Conservation (phyloP, 352 stramenopile species). For the Pythium angustatum region DNA sequence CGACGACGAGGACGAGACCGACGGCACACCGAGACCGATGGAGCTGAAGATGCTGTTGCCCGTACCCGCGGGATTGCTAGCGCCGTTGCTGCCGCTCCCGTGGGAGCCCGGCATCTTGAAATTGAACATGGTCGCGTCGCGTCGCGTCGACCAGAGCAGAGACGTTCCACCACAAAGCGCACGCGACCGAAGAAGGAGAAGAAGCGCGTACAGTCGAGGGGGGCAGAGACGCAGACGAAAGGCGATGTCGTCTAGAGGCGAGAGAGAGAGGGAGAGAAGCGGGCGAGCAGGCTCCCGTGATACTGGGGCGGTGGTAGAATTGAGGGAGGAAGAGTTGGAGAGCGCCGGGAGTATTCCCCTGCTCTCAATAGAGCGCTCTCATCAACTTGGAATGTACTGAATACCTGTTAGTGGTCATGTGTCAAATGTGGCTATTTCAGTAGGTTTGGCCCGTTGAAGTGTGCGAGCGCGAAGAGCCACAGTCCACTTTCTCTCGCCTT, state of each 20-base stretch:
- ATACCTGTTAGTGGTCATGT: no score
- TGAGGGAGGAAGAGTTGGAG: background rate
- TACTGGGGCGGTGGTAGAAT: no score
- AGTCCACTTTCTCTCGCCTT: background rate
- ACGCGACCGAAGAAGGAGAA: background rate
- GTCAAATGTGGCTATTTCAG: no score
- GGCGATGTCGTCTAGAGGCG: background rate
- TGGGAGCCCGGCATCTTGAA: constrained; percentile 51
- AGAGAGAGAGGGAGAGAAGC: background rate
- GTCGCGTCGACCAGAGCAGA: background rate
- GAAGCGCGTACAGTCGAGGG: no score
- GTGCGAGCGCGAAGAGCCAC: background rate
- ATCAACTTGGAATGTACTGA: background rate
- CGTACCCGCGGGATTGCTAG: constrained; percentile 31
- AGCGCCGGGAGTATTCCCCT: background rate
- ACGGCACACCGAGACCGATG: constrained; percentile 33
- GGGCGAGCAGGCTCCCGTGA: no score
- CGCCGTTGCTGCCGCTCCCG: constrained; percentile 33
- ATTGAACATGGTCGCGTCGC: constrained; percentile 54
- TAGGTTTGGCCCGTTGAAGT: constrained; percentile 3
- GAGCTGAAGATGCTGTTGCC: constrained; percentile 69
- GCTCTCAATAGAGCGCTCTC: constrained; percentile 23
- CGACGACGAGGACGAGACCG: constrained; percentile 3
- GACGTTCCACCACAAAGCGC: no score
- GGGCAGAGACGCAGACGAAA: background rate